Evolutionary conservation across 495 filamentous ascomycete genomes (phyloP).

Genomic region (Cercophora scortea): DNA sequence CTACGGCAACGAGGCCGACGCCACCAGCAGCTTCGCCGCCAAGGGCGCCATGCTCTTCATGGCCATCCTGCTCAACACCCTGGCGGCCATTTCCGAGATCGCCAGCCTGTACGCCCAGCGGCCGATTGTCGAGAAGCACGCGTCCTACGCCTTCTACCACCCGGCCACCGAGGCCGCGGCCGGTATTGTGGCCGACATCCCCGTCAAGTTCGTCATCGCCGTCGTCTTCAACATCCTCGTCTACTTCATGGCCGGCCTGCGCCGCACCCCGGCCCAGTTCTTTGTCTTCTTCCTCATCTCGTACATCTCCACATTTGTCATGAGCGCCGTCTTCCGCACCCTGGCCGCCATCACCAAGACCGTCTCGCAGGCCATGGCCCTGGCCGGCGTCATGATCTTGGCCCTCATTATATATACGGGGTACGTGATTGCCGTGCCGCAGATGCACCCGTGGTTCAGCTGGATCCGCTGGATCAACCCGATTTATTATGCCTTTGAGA

Average conservation of each 20-base stretch:
- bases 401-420: constrained; percentile 74
- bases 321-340: constrained; percentile 55
- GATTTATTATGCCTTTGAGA: constrained; percentile 70
- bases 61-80: constrained; percentile 46
- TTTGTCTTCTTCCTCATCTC: constrained; percentile 55
- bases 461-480: constrained; percentile 83
- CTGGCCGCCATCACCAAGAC: constrained; percentile 64
- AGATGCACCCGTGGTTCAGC: constrained; percentile 75
- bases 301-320: constrained; percentile 47
- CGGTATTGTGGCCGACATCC: constrained; percentile 52
- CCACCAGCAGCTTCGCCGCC: constrained; percentile 37
- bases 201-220: constrained; percentile 43
- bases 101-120: constrained; percentile 52
- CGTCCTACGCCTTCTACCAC: constrained; percentile 57
- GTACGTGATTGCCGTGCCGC: constrained; percentile 62
- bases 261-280: constrained; percentile 46
- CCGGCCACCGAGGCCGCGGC: constrained; percentile 54
- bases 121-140: constrained; percentile 59
- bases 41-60: constrained; percentile 52
- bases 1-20: constrained; percentile 37
- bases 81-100: constrained; percentile 52
- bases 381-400: constrained; percentile 62
- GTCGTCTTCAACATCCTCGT: constrained; percentile 47
- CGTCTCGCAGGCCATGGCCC: constrained; percentile 63
- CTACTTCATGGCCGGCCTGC: constrained; percentile 52